These are phyloP conservation scores for Candida tibetensis DNA, from an alignment of 805 yeast genomes.

Conservation along the genomic window DNA sequence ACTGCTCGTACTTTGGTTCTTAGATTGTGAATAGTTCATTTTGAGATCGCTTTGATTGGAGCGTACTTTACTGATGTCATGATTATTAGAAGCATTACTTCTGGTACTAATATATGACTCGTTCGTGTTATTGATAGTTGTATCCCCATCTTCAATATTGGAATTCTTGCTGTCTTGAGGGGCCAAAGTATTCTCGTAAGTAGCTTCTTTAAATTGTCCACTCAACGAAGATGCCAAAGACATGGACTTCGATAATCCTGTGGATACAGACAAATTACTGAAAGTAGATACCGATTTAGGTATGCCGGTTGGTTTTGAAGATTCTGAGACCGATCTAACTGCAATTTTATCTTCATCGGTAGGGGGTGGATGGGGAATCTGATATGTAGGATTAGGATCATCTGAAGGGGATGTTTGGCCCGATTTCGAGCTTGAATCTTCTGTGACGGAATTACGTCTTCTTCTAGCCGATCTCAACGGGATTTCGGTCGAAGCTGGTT, in stretches of 20 bases:
- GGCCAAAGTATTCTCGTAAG: not conserved
- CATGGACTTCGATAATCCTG: slow-evolving; percentile 3
- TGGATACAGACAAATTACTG: not conserved
- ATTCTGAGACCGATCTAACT: not conserved
- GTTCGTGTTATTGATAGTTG: not conserved
- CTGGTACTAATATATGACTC: slow-evolving; percentile 4
- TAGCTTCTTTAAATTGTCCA: not conserved
- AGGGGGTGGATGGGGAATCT: not conserved
- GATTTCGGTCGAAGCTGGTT: slow-evolving; percentile 8
- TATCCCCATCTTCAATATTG: not conserved
- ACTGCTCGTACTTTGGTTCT: slow-evolving; percentile 21
- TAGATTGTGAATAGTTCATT: slow-evolving; percentile 7
- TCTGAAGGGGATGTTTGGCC: slow-evolving; percentile 5
- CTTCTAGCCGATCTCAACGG: slow-evolving; percentile 23
- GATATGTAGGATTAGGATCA: not conserved
- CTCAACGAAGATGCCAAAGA: not conserved
- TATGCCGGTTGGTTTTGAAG: slow-evolving; percentile 1
- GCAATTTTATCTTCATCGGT: not conserved
- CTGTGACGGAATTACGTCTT: slow-evolving; percentile 12
- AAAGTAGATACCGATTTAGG: slow-evolving; percentile 1
- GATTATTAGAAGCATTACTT: slow-evolving; percentile 2
- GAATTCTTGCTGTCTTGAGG: not conserved
- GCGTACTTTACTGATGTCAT: slow-evolving; percentile 4
- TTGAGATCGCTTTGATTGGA: slow-evolving; percentile 6
- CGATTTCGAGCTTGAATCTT: slow-evolving; percentile 1